phyloP scores from a whole-genome alignment of 208 protist genomes.

The Crithidia thermophila region DNA sequence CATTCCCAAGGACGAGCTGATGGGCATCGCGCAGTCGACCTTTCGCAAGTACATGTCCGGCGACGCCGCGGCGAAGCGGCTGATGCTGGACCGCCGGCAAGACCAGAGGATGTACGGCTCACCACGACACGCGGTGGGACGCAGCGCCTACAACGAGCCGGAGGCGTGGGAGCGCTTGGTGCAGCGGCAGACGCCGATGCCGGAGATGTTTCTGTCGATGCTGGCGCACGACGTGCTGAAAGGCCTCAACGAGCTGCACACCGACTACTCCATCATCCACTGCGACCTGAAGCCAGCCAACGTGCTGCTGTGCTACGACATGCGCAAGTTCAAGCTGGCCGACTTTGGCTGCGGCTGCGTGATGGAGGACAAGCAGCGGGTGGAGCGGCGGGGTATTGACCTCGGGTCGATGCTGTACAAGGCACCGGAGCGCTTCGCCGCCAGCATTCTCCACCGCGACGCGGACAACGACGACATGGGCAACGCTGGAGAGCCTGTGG shows the following conservation, averaged over 20 bases:
- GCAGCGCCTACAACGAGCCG: constrained; percentile 58
- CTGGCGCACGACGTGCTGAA: constrained; percentile 96
- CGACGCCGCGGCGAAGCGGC: constrained; percentile 14
- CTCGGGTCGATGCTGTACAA: constrained; percentile 89
- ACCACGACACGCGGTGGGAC: constrained; percentile 60
- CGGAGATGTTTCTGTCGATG: constrained; percentile 99
- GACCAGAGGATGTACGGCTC: constrained; percentile 53
- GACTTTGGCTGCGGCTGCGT: constrained; percentile 89
- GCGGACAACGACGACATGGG: constrained; percentile 7
- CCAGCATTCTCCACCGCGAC: constrained; percentile 20
- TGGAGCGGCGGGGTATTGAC: constrained; percentile 57
- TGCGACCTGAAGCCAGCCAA: constrained; percentile 98
- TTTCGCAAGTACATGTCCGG: constrained; percentile 62
- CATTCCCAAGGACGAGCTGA: constrained; percentile 66
- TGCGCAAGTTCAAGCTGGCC: constrained; percentile 75
- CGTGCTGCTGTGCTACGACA: constrained; percentile 87
- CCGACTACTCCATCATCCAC: constrained; percentile 91
- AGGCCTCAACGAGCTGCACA: constrained; percentile 88
- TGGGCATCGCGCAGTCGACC: constrained; percentile 68
- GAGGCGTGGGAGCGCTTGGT: constrained; percentile 87
- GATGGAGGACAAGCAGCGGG: constrained; percentile 50
- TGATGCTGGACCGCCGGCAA: constrained; percentile 38
- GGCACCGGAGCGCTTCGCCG: constrained; percentile 69
- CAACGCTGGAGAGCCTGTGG: constrained; percentile 33
- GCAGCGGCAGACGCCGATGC: constrained; percentile 98